phyloP scores from a whole-genome alignment of 345 rosid genomes.

The Corchorus capsularis region DNA sequence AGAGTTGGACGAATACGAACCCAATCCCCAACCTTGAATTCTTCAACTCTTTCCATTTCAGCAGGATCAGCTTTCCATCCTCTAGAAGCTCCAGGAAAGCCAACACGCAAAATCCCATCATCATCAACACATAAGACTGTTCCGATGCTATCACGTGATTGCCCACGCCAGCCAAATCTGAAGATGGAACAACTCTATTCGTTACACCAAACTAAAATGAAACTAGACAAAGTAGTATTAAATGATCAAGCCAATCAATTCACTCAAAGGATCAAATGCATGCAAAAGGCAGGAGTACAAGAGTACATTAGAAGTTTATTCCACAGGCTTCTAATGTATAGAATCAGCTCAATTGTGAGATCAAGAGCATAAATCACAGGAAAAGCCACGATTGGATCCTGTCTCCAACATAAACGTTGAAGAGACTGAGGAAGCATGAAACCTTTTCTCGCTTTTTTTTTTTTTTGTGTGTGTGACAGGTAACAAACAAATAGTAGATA shows the following conservation, averaged over 20 bases:
- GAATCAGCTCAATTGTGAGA: not conserved
- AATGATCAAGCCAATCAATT: conserved; percentile 9
- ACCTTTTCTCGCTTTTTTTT: not conserved
- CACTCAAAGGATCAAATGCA: conserved; percentile 2
- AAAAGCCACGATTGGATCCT: not conserved
- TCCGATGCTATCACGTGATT: conserved; percentile 87
- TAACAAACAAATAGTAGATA: not conserved
- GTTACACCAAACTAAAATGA: conserved; percentile 5
- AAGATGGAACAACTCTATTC: conserved; percentile 25
- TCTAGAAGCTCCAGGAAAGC: conserved; percentile 99
- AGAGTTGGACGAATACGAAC: conserved; percentile 95
- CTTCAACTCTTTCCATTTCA: conserved; percentile 99
- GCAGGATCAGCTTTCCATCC: conserved; percentile 99
- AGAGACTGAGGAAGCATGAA: not conserved
- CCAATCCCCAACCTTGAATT: conserved; percentile 99
- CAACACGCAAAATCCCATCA: conserved; percentile 98
- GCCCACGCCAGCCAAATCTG: conserved; percentile 97
- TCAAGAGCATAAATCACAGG: not conserved
- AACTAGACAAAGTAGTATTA: not conserved
- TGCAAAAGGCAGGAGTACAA: not conserved
- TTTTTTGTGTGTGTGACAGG: not conserved
- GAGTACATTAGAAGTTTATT: not conserved
- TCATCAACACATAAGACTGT: conserved; percentile 97
- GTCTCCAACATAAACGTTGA: conserved; percentile 12
- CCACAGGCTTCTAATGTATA: not conserved